A percentile compares a stretch with the other conserved stretches of the same genome.
Evolutionary conservation across 306 rosid species (phyloP).

Genomic region (Nissolia schottii): DNA sequence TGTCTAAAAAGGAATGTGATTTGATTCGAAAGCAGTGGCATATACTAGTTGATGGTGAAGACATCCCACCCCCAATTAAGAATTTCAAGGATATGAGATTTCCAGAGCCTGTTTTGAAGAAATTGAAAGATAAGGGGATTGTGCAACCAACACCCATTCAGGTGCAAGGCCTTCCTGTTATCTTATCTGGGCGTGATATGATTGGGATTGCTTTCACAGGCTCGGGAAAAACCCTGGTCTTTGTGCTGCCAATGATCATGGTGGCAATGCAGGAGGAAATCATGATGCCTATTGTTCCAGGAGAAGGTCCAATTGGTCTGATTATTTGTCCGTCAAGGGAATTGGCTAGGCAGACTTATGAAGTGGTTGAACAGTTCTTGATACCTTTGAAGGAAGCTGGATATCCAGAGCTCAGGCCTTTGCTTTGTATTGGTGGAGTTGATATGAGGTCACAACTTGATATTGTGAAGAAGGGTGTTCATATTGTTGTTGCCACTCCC

Average conservation of each 20-base stretch:
- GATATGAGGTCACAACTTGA: conserved; percentile 71
- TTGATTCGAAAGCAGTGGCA: conserved; percentile 69
- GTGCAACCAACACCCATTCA: conserved; percentile 83
- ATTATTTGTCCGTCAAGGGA: conserved; percentile 72
- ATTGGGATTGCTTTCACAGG: conserved; percentile 83
- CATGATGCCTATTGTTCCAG: conserved; percentile 71
- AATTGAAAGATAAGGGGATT: conserved; percentile 57
- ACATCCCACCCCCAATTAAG: conserved; percentile 59
- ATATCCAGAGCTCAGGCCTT: conserved; percentile 64
- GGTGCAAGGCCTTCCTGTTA: conserved; percentile 80
- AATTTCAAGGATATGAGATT: conserved; percentile 69
- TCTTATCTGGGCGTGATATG: conserved; percentile 71
- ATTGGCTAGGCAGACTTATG: conserved; percentile 77
- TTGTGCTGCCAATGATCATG: conserved; percentile 78
- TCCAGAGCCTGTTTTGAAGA: conserved; percentile 69
- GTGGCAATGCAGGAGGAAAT: conserved; percentile 74
- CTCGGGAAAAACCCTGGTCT: conserved; percentile 67
- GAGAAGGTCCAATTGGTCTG: conserved; percentile 74
- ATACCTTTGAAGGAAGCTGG: conserved; percentile 65
- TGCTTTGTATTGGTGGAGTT: conserved; percentile 79
- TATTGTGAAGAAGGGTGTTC: conserved; percentile 70
- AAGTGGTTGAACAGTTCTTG: conserved; percentile 67
- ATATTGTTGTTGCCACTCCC: conserved; percentile 68
- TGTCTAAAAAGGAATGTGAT: conserved; percentile 51
- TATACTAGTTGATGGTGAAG: conserved; percentile 68